Conservation (phyloP, 179 eudicot species). For the Vitellaria paradoxa region DNA sequence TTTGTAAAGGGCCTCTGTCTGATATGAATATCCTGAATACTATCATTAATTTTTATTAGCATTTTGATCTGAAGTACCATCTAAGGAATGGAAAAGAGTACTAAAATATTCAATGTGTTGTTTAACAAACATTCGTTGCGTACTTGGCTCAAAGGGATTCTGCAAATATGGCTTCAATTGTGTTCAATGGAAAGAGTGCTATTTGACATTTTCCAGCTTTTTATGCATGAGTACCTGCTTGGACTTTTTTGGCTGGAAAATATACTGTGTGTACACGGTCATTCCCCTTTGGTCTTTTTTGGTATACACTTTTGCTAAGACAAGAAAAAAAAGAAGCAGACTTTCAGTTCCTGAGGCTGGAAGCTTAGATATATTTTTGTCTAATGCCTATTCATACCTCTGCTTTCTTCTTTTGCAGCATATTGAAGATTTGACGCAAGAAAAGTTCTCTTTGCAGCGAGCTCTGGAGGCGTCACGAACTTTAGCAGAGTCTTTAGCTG, state of each 20-base stretch:
- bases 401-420: constrained; percentile 48
- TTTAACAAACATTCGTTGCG: background rate
- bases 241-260: background rate
- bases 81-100: background rate
- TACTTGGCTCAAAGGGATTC: background rate
- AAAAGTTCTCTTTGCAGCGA: constrained; percentile 92
- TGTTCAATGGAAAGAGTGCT: background rate
- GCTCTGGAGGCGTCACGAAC: constrained; percentile 84
- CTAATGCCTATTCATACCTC: background rate
- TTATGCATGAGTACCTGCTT: background rate
- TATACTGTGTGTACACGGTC: background rate
- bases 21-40: background rate
- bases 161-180: background rate
- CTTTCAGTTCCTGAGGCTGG: background rate
- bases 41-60: background rate
- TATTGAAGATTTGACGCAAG: constrained; percentile 98
- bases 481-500: constrained; percentile 84
- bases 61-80: background rate
- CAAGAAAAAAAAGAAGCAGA: too few species aligned
- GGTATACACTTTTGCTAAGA: too few species aligned
- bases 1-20: background rate
- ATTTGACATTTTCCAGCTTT: background rate
- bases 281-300: too few species aligned
- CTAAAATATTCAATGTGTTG: background rate
- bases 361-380: background rate